phyloP scores from a whole-genome alignment of 2,329 filamentous ascomycete species.

The Rhinocladiella mackenziei region DNA sequence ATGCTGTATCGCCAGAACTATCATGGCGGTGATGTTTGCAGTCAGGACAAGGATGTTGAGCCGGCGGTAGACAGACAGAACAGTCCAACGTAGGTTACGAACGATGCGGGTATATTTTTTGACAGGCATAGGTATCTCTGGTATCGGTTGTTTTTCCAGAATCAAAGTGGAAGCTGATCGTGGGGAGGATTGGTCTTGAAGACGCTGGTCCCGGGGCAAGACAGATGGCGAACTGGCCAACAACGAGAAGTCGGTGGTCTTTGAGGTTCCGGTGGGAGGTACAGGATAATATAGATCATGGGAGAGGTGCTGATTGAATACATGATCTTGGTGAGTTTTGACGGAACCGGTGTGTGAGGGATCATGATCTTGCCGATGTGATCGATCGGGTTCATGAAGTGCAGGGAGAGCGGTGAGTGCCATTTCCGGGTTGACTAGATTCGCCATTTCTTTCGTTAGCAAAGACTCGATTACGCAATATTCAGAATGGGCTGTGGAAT shows the following conservation, averaged over 20 bases:
- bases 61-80: conserved; percentile 42
- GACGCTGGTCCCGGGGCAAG: not conserved
- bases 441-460: too few relatives aligned
- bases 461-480: too few relatives aligned
- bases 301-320: too few relatives aligned
- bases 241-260: too few relatives aligned
- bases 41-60: conserved; percentile 42
- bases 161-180: conserved; percentile 19
- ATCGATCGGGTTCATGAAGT: not conserved
- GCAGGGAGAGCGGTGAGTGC: not conserved
- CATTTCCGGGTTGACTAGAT: conserved; percentile 1
- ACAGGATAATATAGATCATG: too few relatives aligned
- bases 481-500: too few relatives aligned
- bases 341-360: not conserved
- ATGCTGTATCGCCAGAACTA: conserved; percentile 36
- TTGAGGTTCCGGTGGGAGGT: too few relatives aligned
- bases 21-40: conserved; percentile 38
- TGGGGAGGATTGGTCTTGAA: conserved; percentile 16
- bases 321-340: conserved; percentile 8
- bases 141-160: conserved; percentile 21
- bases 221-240: too few relatives aligned
- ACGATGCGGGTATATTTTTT: conserved; percentile 30
- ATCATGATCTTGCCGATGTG: not conserved
- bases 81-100: conserved; percentile 36
- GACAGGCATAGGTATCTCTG: conserved; percentile 22